Evolutionary conservation across 129 eudicot genomes (phyloP).

Genomic region (Helianthus annuus): DNA sequence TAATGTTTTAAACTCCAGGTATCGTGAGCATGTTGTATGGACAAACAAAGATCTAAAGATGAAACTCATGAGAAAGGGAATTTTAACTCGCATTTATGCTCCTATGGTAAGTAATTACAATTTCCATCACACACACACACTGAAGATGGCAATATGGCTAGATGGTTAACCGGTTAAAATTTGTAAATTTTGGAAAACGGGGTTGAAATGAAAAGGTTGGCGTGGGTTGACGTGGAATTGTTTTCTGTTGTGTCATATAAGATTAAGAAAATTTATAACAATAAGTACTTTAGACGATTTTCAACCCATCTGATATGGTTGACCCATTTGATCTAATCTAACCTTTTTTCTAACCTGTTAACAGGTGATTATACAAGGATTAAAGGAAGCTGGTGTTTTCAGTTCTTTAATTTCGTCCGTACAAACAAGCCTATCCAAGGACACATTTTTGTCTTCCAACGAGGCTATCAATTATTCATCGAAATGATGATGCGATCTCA

Average conservation of each 20-base stretch:
- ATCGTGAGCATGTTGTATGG: conserved; percentile 65
- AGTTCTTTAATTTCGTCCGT: conserved; percentile 42
- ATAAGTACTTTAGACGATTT: not conserved
- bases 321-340: not conserved
- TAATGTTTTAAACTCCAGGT: conserved; percentile 26
- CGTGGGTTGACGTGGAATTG: not conserved
- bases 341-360: not conserved
- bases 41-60: conserved; percentile 30
- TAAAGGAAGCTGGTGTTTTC: conserved; percentile 57
- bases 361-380: conserved; percentile 54
- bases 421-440: conserved; percentile 16
- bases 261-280: not conserved
- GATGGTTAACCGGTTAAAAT: too few species aligned
- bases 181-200: too few species aligned
- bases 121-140: not conserved
- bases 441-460: conserved; percentile 20
- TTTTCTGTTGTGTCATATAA: not conserved
- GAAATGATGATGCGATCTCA: conserved; percentile 9
- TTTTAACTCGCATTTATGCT: conserved; percentile 53
- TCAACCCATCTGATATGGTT: not conserved
- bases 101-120: conserved; percentile 44
- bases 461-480: conserved; percentile 22
- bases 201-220: too few species aligned
- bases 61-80: conserved; percentile 44
- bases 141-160: not conserved